phyloP scores from a whole-genome alignment of 2,329 filamentous ascomycete genomes.

The Epichloe amarillans region DNA sequence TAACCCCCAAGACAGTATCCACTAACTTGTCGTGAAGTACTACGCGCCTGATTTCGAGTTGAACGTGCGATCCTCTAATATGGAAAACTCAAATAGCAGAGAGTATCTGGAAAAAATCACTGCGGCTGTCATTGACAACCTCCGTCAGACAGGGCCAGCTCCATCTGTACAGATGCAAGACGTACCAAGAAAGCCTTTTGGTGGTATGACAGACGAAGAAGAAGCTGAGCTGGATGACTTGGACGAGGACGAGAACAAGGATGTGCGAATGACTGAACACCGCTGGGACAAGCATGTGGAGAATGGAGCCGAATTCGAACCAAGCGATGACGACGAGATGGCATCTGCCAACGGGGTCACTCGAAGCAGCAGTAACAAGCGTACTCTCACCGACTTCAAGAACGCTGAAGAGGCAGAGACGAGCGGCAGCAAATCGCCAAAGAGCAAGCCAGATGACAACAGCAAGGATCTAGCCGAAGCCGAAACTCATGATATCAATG shows the following conservation, averaged over 20 bases:
- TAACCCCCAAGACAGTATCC: background rate
- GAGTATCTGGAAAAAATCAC: slow-evolving; percentile 76
- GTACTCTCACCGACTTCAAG: slow-evolving; percentile 38
- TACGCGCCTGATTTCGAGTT: slow-evolving; percentile 86
- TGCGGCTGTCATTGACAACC: slow-evolving; percentile 68
- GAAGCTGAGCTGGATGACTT: slow-evolving; percentile 53
- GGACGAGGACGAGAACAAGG: slow-evolving; percentile 78
- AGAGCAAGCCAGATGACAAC: slow-evolving; percentile 17
- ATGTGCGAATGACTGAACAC: slow-evolving; percentile 68
- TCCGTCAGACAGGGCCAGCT: slow-evolving; percentile 71
- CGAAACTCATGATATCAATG: slow-evolving; percentile 23
- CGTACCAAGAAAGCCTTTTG: slow-evolving; percentile 47
- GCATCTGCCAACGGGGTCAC: slow-evolving; percentile 59
- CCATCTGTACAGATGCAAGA: slow-evolving; percentile 90
- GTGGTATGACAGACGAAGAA: slow-evolving; percentile 52
- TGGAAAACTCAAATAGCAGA: slow-evolving; percentile 80
- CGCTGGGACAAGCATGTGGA: slow-evolving; percentile 68
- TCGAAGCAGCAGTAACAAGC: slow-evolving; percentile 31
- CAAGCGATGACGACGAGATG: slow-evolving; percentile 83
- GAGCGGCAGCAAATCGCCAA: slow-evolving; percentile 24
- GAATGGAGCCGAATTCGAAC: slow-evolving; percentile 69
- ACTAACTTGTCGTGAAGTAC: slow-evolving; percentile 44
- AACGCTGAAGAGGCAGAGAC: slow-evolving; percentile 28
- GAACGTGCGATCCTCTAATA: slow-evolving; percentile 76
- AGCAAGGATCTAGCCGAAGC: slow-evolving; percentile 16